Evolutionary conservation across 768 basidiomycete genomes (phyloP), one percentile per base, ranked within the genome.

Genomic region (Pisolithus sp.): DNA sequence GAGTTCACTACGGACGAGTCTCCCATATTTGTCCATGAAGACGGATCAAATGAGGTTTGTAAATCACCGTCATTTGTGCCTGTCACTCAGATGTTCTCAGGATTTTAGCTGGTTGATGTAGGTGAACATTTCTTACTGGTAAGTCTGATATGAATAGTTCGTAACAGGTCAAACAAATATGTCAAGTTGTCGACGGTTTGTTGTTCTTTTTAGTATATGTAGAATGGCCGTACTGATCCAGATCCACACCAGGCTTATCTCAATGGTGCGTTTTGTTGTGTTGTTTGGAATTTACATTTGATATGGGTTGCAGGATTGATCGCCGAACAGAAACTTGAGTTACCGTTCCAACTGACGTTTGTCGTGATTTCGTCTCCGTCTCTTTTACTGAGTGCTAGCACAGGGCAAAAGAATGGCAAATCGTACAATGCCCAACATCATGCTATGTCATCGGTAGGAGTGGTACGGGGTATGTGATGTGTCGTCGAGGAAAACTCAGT

Each of bases 391-490:
- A 10, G 39, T 39, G 37, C 7, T 5, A 5, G 20, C 26, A 23
- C 49, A 72, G 69, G 3, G 59, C 73, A 0, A 68, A 72, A 47
- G 81, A 83, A 59, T 72, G 74, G 58, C 66, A 72, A 52, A 80
- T 85, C 24, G 75, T 83, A 18, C 76, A 81, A 44, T 74, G 82
- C 58, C 66, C 74, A 0, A 63, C 72, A 15, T 82, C 82, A 0
- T 82, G 78, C 53, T 82, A 78, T 59, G 80, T 85, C 20, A 64
- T 82, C 26, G 82, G 83, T 0, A 70, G 84, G 17, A 83, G 83
- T 57, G 83, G 84, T 2, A 85, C 84, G 0, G 84, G 83, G 83
- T 82, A 53, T 34, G 18, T 30, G 6, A 12, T 73, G 51, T 8
- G 24, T 28, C 12, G 2, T n/a, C n/a, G 40, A n/a, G 31, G 36